A percentile compares a stretch with the other conserved stretches of the same genome.
phyloP scores from a whole-genome alignment of 1,139 yeast genomes.

The Blastobotrys niveus region DNA sequence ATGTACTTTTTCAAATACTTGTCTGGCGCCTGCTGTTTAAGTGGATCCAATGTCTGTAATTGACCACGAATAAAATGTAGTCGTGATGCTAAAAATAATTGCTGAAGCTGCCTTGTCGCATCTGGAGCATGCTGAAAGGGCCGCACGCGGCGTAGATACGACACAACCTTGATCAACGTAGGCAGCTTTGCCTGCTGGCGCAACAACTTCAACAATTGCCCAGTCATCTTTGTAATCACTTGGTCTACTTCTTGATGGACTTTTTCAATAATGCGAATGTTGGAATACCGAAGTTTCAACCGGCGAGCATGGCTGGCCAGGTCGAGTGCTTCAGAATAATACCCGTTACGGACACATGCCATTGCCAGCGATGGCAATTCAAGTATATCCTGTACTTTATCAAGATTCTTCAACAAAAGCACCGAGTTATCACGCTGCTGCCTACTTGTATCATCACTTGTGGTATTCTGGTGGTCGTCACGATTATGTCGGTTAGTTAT shows the following conservation, averaged over 20 bases:
- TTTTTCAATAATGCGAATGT: constrained; percentile 48
- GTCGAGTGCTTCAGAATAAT: constrained; percentile 84
- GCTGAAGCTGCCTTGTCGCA: constrained; percentile 27
- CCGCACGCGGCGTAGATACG: constrained; percentile 56
- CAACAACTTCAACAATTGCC: constrained; percentile 55
- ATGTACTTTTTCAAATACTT: constrained; percentile 71
- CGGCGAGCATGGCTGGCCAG: constrained; percentile 66
- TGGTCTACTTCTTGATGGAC: constrained; percentile 38
- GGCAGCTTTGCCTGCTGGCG: constrained; percentile 75
- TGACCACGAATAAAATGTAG: constrained; percentile 37
- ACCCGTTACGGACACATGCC: constrained; percentile 81
- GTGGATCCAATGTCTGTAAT: constrained; percentile 50
- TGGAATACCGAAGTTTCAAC: constrained; percentile 62
- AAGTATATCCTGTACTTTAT: constrained; percentile 66
- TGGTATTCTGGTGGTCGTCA: not conserved
- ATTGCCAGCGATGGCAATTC: constrained; percentile 78
- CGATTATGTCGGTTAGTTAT: not conserved
- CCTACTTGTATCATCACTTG: not conserved
- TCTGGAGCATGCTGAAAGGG: constrained; percentile 26
- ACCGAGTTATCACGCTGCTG: constrained; percentile 28
- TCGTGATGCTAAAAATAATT: constrained; percentile 35
- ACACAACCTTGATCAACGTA: constrained; percentile 68
- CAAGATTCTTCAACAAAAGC: constrained; percentile 56
- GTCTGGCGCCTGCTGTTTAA: constrained; percentile 46
- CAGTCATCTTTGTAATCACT: constrained; percentile 43